These are phyloP conservation scores for Paracorniculantispora psalliotae DNA, from an alignment of 2,329 filamentous ascomycete genomes.

Conservation along the genomic window DNA sequence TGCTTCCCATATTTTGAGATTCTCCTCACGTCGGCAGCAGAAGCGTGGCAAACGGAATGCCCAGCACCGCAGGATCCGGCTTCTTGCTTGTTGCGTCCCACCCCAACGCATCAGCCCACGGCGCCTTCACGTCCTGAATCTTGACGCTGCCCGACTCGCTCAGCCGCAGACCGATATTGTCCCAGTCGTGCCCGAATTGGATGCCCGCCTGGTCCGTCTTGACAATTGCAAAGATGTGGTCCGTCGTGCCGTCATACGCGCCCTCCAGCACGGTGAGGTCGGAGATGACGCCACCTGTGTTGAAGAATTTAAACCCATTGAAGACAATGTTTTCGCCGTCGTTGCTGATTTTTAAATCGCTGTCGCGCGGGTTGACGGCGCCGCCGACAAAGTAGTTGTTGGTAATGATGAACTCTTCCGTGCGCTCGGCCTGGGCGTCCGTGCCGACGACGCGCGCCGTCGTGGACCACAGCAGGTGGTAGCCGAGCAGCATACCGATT, in stretches of 20 bases:
- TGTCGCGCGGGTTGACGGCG: slow-evolving; percentile 61
- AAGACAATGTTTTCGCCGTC: slow-evolving; percentile 53
- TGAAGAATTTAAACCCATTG: slow-evolving; percentile 61
- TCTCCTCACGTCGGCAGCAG: slow-evolving; percentile 49
- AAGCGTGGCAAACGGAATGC: slow-evolving; percentile 51
- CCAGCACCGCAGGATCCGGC: slow-evolving; percentile 45
- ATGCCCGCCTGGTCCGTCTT: slow-evolving; percentile 54
- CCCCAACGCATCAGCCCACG: slow-evolving; percentile 58
- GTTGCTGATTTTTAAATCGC: slow-evolving; percentile 51
- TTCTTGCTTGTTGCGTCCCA: slow-evolving; percentile 49
- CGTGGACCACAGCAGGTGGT: slow-evolving; percentile 60
- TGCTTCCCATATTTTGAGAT: accelerated
- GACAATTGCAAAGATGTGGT: slow-evolving; percentile 60
- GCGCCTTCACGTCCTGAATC: slow-evolving; percentile 51
- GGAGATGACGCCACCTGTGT: slow-evolving; percentile 61
- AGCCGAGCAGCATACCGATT: slow-evolving; percentile 61
- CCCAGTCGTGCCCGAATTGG: slow-evolving; percentile 57
- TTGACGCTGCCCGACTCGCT: slow-evolving; percentile 60
- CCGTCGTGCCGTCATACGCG: slow-evolving; percentile 49
- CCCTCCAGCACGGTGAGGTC: slow-evolving; percentile 63
- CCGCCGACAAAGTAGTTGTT: slow-evolving; percentile 65
- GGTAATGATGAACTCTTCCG: slow-evolving; percentile 51
- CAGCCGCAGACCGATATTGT: slow-evolving; percentile 58
- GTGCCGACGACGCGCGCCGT: slow-evolving; percentile 58
- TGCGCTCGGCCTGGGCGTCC: slow-evolving; percentile 52